Evolutionary conservation across 768 basidiomycete species (phyloP), one percentile per base, ranked within the genome.

Genomic region (Fibroporia radiculosa): DNA sequence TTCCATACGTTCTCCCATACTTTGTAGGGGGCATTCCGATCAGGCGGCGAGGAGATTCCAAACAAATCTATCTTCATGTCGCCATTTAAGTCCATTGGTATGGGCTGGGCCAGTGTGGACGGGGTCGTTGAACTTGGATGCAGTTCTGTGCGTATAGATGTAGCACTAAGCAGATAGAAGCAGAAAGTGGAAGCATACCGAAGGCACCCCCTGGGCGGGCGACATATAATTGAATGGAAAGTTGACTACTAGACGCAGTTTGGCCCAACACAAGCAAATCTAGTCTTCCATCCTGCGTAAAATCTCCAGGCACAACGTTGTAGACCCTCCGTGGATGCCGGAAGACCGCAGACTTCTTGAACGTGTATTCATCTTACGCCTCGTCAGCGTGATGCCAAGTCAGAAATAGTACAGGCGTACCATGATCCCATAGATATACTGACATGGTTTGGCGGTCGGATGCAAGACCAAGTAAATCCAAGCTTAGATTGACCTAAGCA

Each of bases 301-400:
- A 96, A 65, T 99, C 96, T 18, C 88, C 90, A 0, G 93, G 93
- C 8, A 98, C 77, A 40, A 93, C 82, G 58, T 96, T 96, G 48
- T 77, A 66, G 18, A 96, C 71, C 24, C 68, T 70, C 22, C 61
- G 51, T 6, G 74, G 62, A 65, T 87, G 82, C 41, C 63, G 69
- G 53, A 87, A 70, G 6, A 74, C 63, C 5, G 66, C 61, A 4
- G 75, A 67, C 42, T 70, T 68, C 48, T 68, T 55, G 56, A 80
- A 88, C 0, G 56, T 49, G 50, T 83, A 91, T 13, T 66, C 64
- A 29, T 76, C 86, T 90, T 23, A n/a, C 35, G 49, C 35, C 20
- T 25, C 34, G 29, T 40, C 10, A 31, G 6, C 3, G 23, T 52
- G 25, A 35, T 19, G 33, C 12, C 6, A 10, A 1, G 8, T 4